phyloP scores from a whole-genome alignment of 768 basidiomycete species.

The Filobasidium floriforme region DNA sequence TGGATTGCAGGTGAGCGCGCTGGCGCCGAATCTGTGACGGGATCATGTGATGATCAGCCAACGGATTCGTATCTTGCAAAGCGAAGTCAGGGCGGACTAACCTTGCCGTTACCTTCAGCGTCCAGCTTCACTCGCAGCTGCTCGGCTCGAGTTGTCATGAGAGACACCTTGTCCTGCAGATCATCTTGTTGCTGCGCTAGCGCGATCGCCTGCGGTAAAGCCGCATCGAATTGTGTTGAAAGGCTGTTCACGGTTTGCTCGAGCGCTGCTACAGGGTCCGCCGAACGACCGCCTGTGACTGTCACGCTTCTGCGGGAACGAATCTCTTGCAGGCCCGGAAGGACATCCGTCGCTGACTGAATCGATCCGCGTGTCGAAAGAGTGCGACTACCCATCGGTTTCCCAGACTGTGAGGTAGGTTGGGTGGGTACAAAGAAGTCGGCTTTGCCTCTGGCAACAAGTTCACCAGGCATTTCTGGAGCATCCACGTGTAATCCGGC shows the following conservation, averaged over 20 bases:
- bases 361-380: too few relatives aligned
- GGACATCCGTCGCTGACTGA: too few relatives aligned
- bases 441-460: too few relatives aligned
- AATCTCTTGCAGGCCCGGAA: too few relatives aligned
- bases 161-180: constrained; percentile 1
- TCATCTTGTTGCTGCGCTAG: constrained; percentile 3
- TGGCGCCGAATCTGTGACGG: constrained; percentile 8
- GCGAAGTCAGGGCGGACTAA: background rate
- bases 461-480: too few relatives aligned
- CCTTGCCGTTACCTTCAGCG: background rate
- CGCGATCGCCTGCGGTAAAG: background rate
- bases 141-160: background rate
- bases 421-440: too few relatives aligned
- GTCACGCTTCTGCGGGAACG: too few relatives aligned
- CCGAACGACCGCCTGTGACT: too few relatives aligned
- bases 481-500: too few relatives aligned
- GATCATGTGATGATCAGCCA: background rate
- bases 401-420: too few relatives aligned
- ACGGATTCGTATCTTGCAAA: background rate
- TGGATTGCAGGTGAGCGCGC: background rate
- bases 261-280: background rate
- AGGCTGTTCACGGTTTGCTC: background rate
- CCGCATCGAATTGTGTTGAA: background rate
- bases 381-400: too few relatives aligned
- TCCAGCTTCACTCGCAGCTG: constrained; percentile 1